Conservation (phyloP, 805 yeast species). For the Dipodascopsis uninucleata region DNA sequence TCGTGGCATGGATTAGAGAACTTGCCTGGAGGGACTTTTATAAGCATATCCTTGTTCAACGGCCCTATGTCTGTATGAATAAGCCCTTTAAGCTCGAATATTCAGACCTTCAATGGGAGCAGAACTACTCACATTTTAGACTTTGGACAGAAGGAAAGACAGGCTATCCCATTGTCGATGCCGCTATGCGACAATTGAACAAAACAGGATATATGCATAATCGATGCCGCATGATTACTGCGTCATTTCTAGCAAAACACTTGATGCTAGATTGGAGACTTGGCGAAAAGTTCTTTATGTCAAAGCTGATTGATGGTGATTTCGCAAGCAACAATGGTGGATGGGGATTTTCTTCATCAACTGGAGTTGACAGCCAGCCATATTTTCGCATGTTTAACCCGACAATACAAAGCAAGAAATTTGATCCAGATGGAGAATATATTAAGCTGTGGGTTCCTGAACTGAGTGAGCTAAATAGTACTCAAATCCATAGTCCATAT, state of each 20-base stretch:
- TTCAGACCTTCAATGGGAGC: conserved; percentile 44
- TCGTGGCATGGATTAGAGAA: conserved; percentile 49
- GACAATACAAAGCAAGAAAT: conserved; percentile 47
- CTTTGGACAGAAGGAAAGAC: conserved; percentile 54
- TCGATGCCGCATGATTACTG: conserved; percentile 52
- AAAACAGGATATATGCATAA: conserved; percentile 55
- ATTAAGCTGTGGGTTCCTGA: conserved; percentile 53
- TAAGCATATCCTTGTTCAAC: conserved; percentile 45
- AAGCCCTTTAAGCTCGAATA: conserved; percentile 47
- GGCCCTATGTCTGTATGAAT: conserved; percentile 53
- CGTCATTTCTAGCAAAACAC: conserved; percentile 50
- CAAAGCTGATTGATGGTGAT: conserved; percentile 50
- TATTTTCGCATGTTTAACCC: conserved; percentile 56
- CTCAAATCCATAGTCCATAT: too few species aligned
- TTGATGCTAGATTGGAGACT: conserved; percentile 52
- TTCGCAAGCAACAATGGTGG: conserved; percentile 55
- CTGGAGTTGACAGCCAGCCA: conserved; percentile 56
- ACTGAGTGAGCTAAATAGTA: too few species aligned
- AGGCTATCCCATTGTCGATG: conserved; percentile 57
- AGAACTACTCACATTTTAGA: conserved; percentile 42
- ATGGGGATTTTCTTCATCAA: conserved; percentile 54
- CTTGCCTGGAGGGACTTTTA: conserved; percentile 60
- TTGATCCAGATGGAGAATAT: conserved; percentile 47
- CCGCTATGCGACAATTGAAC: conserved; percentile 52
- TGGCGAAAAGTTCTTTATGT: conserved; percentile 52